phyloP scores from a whole-genome alignment of 2,329 filamentous ascomycete genomes.

The Xylaria sp. region DNA sequence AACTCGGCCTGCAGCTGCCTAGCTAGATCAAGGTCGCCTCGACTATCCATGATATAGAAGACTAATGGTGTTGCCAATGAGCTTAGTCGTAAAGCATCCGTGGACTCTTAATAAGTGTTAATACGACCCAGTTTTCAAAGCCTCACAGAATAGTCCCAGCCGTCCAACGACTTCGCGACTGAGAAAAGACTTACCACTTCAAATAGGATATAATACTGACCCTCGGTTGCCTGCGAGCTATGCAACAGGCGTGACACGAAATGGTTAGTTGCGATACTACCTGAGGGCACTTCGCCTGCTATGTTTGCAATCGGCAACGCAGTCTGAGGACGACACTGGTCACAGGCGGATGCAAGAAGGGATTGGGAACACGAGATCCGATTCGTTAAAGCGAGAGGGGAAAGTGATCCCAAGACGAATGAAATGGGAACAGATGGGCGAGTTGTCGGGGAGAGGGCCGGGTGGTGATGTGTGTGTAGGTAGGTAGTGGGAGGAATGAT shows the following conservation, averaged over 20 bases:
- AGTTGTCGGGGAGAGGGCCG: background rate
- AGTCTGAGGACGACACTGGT: background rate
- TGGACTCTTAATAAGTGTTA: background rate
- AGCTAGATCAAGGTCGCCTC: slow-evolving; percentile 21
- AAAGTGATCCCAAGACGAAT: background rate
- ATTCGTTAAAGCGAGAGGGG: background rate
- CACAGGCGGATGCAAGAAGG: background rate
- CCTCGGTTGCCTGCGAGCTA: background rate
- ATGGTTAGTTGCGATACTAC: too few relatives aligned
- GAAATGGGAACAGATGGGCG: background rate
- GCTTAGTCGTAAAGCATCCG: background rate
- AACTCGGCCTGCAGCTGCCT: slow-evolving; percentile 21
- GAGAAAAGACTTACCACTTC: background rate
- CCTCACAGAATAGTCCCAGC: too few relatives aligned
- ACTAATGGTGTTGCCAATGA: background rate
- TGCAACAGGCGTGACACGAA: background rate
- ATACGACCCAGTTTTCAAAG: background rate
- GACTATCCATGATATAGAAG: slow-evolving; percentile 6
- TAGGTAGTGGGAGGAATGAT: too few relatives aligned
- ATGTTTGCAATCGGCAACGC: background rate
- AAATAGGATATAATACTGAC: background rate
- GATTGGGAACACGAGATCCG: background rate
- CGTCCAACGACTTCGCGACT: too few relatives aligned
- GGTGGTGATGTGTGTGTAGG: too few relatives aligned
- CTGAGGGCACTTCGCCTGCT: background rate